These are phyloP conservation scores for Tuber calosporum DNA, from an alignment of 495 filamentous ascomycete genomes.

Conservation along the genomic window DNA sequence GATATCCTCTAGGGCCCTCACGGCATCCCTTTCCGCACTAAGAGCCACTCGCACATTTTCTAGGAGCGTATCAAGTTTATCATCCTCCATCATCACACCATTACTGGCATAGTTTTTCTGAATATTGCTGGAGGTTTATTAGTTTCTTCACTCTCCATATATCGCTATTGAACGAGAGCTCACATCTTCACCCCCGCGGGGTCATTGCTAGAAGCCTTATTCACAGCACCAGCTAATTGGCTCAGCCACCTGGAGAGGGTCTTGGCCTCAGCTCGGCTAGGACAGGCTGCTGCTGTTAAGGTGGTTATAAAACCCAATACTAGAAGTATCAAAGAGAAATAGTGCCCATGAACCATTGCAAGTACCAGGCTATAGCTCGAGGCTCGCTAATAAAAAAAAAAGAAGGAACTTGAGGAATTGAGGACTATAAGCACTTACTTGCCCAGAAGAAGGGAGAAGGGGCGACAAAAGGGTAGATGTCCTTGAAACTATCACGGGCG, in stretches of 20 bases:
- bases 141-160: neutral
- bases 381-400: neutral
- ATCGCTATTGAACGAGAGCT: neutral
- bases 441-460: neutral
- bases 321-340: neutral
- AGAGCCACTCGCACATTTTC: neutral
- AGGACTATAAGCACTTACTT: neutral
- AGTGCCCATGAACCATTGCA: neutral
- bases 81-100: too few relatives aligned
- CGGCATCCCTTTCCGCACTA: too few relatives aligned
- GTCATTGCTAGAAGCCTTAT: too few relatives aligned
- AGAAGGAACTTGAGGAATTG: neutral
- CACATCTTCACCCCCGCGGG: too few relatives aligned
- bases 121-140: neutral
- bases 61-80: too few relatives aligned
- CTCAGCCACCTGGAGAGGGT: too few relatives aligned
- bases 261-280: too few relatives aligned
- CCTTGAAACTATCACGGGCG: slow-evolving; percentile 1
- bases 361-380: neutral
- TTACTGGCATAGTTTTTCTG: too few relatives aligned
- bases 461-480: neutral
- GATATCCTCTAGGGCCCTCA: too few relatives aligned
- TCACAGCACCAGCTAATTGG: too few relatives aligned
- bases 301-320: neutral
- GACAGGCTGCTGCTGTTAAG: neutral